Evolutionary conservation across 129 eudicot species (phyloP).

Genomic region (Calendula officinalis): DNA sequence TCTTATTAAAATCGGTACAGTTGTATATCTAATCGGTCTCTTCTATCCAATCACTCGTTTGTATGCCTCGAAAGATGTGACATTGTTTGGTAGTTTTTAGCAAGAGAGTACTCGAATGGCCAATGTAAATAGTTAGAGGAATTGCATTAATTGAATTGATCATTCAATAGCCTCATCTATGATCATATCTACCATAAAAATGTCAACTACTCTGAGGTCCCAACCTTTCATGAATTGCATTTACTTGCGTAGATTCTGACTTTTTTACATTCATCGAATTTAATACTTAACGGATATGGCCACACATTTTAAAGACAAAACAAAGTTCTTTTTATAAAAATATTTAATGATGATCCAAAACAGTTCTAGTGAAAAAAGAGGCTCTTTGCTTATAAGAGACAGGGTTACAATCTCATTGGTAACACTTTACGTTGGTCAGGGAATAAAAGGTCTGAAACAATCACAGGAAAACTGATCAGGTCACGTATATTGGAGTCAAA

Average conservation of each 20-base stretch:
- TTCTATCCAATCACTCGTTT: background rate
- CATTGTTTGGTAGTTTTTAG: constrained; percentile 6
- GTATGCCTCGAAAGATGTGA: constrained; percentile 1
- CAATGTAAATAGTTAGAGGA: background rate
- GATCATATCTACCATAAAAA: constrained; percentile 20
- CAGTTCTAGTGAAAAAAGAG: too few species aligned
- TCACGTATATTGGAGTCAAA: too few species aligned
- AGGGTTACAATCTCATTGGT: too few species aligned
- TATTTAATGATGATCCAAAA: too few species aligned
- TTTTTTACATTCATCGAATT: background rate
- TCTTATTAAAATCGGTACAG: too few species aligned
- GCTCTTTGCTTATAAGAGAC: too few species aligned
- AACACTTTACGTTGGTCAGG: too few species aligned
- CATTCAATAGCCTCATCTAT: constrained; percentile 20
- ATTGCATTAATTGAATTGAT: constrained; percentile 12
- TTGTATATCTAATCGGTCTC: too few species aligned
- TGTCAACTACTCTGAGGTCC: constrained; percentile 24
- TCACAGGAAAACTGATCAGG: too few species aligned
- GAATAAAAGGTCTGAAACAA: too few species aligned
- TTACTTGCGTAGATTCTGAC: background rate
- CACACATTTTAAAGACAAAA: too few species aligned
- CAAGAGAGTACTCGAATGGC: constrained; percentile 4
- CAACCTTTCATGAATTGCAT: constrained; percentile 15
- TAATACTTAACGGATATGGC: background rate
- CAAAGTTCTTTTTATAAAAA: too few species aligned